Percentiles rank a stretch among this genome's conserved stretches.
Conservation (phyloP, 2,329 filamentous ascomycete genomes). For the Alternaria gansuensis region DNA sequence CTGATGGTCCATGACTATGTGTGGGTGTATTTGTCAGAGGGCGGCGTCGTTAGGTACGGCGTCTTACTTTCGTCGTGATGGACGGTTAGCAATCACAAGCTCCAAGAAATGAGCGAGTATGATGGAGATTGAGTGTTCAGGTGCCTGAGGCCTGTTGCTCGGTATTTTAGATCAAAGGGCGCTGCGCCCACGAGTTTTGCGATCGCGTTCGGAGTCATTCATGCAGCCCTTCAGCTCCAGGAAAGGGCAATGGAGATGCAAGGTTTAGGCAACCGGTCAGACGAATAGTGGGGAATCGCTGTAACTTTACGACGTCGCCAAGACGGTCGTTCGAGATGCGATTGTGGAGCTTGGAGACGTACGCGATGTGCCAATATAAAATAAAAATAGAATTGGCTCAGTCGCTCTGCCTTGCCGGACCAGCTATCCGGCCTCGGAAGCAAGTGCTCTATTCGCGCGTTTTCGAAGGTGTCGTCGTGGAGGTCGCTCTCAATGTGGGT, state of each 20-base stretch:
- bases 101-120: conserved; percentile 38
- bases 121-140: conserved; percentile 44
- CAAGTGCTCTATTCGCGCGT: background rate
- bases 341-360: background rate
- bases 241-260: conserved; percentile 27
- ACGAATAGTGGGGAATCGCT: conserved; percentile 21
- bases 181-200: conserved; percentile 25
- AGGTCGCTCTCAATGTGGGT: background rate
- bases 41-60: conserved; percentile 23
- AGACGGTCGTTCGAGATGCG: conserved; percentile 8
- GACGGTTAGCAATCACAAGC: conserved; percentile 33
- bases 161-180: conserved; percentile 41
- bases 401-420: too few relatives aligned
- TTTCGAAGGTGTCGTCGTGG: background rate
- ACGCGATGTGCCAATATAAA: background rate
- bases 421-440: background rate
- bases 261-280: conserved; percentile 29
- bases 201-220: conserved; percentile 28
- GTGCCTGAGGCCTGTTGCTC: conserved; percentile 41
- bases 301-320: conserved; percentile 21
- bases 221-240: conserved; percentile 26
- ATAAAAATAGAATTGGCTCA: too few relatives aligned
- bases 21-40: conserved; percentile 32
- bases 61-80: conserved; percentile 14
- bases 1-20: conserved; percentile 36